Evolutionary conservation across 2,329 filamentous ascomycete genomes (phyloP).

Genomic region (Pseudogymnoascus sp.): DNA sequence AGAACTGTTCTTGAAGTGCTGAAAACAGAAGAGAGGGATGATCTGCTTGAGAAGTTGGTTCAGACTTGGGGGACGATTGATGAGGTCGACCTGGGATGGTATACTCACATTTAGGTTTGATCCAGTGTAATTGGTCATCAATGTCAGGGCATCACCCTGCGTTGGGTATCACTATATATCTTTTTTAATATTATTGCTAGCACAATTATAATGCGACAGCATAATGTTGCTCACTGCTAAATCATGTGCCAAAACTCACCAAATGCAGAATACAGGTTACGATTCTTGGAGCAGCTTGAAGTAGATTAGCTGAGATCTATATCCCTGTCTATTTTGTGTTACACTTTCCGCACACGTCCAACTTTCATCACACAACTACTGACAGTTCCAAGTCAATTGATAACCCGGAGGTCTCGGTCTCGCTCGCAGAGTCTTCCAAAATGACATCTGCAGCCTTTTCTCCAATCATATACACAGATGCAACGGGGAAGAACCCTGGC

Average conservation of each 20-base stretch:
- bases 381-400: background rate
- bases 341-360: background rate
- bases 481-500: slow-evolving; percentile 30
- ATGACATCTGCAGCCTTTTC: slow-evolving; percentile 26
- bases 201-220: background rate
- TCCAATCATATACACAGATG: slow-evolving; percentile 23
- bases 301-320: background rate
- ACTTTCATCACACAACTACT: background rate
- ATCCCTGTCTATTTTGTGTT: background rate
- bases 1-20: slow-evolving; percentile 15
- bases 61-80: background rate
- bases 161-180: background rate
- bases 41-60: background rate
- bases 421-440: slow-evolving; percentile 10
- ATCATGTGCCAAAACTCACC: background rate
- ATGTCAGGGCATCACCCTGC: background rate
- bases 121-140: background rate
- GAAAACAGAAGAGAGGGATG: background rate
- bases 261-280: background rate
- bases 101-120: background rate
- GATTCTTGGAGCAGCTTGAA: background rate
- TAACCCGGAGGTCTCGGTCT: background rate
- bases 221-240: background rate
- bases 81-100: background rate
- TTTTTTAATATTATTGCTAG: background rate